These are phyloP conservation scores for Xylaria venustula DNA, from an alignment of 495 filamentous ascomycete genomes.

Conservation along the genomic window DNA sequence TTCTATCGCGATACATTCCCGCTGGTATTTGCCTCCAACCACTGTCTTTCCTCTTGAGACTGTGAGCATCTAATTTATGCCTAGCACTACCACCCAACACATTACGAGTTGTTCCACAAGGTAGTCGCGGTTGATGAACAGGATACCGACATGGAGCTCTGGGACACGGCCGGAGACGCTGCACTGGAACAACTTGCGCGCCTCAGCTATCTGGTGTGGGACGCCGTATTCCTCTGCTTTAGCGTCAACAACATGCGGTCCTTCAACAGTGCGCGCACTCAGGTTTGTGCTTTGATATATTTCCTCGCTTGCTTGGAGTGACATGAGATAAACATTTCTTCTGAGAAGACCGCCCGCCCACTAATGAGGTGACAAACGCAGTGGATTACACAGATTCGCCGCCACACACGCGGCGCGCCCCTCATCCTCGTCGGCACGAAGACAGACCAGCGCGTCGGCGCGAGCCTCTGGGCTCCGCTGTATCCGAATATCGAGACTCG, in stretches of 20 bases:
- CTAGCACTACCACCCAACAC: constrained; percentile 17
- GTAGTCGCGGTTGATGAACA: constrained; percentile 14
- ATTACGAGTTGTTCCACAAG: constrained; percentile 25
- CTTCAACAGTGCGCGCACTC: constrained; percentile 14
- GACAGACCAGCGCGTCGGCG: constrained; percentile 20
- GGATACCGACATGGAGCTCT: constrained; percentile 26
- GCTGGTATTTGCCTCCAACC: neutral
- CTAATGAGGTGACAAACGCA: constrained; percentile 10
- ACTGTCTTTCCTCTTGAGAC: too few relatives aligned
- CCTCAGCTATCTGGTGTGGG: constrained; percentile 30
- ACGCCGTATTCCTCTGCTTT: constrained; percentile 33
- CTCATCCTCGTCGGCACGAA: constrained; percentile 27
- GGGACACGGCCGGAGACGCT: constrained; percentile 29
- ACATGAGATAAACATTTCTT: neutral
- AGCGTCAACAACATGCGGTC: constrained; percentile 11
- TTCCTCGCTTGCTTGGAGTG: neutral
- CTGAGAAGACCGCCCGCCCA: neutral
- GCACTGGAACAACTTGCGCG: constrained; percentile 20
- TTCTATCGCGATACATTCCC: constrained; percentile 21
- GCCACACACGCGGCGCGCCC: constrained; percentile 18
- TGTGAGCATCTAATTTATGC: too few relatives aligned
- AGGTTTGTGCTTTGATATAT: constrained; percentile 14
- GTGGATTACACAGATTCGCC: constrained; percentile 25
- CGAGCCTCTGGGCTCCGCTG: constrained; percentile 15
- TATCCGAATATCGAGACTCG: constrained; percentile 13